Conservation (phyloP, 768 basidiomycete genomes). For the Suillus paluster region DNA sequence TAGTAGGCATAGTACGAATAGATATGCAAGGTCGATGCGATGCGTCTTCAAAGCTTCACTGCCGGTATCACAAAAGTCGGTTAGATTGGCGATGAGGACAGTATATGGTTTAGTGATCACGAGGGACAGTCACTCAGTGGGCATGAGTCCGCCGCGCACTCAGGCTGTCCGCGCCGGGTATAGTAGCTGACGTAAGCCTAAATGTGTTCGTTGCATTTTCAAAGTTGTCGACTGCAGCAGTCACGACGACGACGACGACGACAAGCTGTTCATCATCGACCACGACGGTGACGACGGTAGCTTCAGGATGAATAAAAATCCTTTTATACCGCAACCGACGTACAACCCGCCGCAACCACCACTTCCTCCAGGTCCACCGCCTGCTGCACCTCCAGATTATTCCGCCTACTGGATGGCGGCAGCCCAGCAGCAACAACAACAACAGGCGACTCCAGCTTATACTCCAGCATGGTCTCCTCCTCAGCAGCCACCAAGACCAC, state of each 20-base stretch:
- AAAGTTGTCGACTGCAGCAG: background rate
- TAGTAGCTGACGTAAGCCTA: slow-evolving; percentile 3
- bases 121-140: too few species aligned
- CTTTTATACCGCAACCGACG: slow-evolving; percentile 70
- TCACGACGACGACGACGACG: slow-evolving; percentile 21
- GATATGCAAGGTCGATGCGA: too few species aligned
- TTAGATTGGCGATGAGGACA: too few species aligned
- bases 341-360: slow-evolving; percentile 78
- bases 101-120: too few species aligned
- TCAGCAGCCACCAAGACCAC: slow-evolving; percentile 64
- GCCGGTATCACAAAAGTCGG: too few species aligned
- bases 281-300: slow-evolving; percentile 6
- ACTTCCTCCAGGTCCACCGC: slow-evolving; percentile 79
- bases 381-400: slow-evolving; percentile 76
- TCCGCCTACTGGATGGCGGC: slow-evolving; percentile 76
- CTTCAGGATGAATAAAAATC: slow-evolving; percentile 74
- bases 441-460: slow-evolving; percentile 59
- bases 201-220: slow-evolving; percentile 7
- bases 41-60: too few species aligned
- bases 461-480: slow-evolving; percentile 70
- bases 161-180: background rate
- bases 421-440: slow-evolving; percentile 51
- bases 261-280: slow-evolving; percentile 17
- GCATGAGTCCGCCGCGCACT: too few species aligned
- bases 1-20: too few species aligned